Conservation (phyloP, 345 rosid genomes). For the Euphorbia tirucalli region DNA sequence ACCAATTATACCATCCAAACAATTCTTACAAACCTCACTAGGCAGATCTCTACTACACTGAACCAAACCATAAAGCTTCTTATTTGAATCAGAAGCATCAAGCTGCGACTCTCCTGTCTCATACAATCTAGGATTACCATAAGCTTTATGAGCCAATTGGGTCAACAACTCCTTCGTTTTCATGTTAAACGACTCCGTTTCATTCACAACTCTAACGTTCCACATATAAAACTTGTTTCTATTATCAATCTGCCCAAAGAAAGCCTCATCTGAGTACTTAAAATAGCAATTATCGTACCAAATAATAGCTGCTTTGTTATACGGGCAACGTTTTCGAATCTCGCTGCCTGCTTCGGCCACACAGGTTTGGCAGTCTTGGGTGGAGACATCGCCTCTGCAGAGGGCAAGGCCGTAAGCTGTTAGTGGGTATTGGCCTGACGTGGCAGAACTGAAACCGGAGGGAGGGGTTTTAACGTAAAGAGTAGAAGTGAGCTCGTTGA, state of each 20-base stretch:
- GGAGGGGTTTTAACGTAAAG: constrained; percentile 26
- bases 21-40: constrained; percentile 29
- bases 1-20: constrained; percentile 36
- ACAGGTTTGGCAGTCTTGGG: constrained; percentile 37
- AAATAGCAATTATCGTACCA: constrained; percentile 47
- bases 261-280: constrained; percentile 35
- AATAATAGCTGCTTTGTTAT: constrained; percentile 37
- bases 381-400: constrained; percentile 38
- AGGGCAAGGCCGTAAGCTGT: constrained; percentile 34
- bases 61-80: constrained; percentile 38
- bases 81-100: not conserved
- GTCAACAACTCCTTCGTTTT: constrained; percentile 31
- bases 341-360: constrained; percentile 28
- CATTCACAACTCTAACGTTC: constrained; percentile 25
- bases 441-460: constrained; percentile 28
- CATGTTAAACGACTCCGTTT: constrained; percentile 25
- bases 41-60: constrained; percentile 45
- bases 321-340: constrained; percentile 34
- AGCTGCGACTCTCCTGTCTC: constrained; percentile 27
- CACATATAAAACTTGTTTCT: constrained; percentile 40
- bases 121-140: constrained; percentile 18
- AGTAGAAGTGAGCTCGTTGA: constrained; percentile 27
- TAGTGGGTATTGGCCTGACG: constrained; percentile 24
- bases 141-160: constrained; percentile 24
- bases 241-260: constrained; percentile 43